Evolutionary conservation across 805 yeast species (phyloP).

Genomic region (Zygoascus tannicola): DNA sequence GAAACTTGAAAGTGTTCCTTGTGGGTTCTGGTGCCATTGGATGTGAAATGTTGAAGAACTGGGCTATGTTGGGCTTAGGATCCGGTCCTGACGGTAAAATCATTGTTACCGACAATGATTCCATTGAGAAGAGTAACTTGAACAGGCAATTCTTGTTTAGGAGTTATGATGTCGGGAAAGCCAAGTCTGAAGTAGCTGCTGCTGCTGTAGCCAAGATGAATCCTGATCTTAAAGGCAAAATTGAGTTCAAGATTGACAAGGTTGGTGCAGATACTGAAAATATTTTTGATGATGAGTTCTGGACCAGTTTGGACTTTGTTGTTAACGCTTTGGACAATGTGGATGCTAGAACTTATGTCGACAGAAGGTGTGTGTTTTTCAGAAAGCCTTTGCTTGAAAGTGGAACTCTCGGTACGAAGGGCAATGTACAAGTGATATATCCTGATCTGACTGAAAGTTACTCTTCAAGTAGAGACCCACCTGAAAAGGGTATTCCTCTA

Average conservation of each 20-base stretch:
- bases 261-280: slow-evolving; percentile 91
- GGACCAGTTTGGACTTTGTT: slow-evolving; percentile 78
- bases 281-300: slow-evolving; percentile 74
- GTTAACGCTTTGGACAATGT: slow-evolving; percentile 96
- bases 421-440: slow-evolving; percentile 93
- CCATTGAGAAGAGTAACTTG: slow-evolving; percentile 90
- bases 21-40: slow-evolving; percentile 99
- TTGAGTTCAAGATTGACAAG: slow-evolving; percentile 69
- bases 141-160: slow-evolving; percentile 95
- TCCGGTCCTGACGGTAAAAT: slow-evolving; percentile 85
- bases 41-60: slow-evolving; percentile 94
- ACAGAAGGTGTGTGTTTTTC: slow-evolving; percentile 90
- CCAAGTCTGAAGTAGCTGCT: slow-evolving; percentile 87
- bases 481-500: slow-evolving; percentile 93
- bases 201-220: slow-evolving; percentile 77
- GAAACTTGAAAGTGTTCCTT: slow-evolving; percentile 73
- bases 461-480: slow-evolving; percentile 96
- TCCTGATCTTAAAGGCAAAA: slow-evolving; percentile 69
- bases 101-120: slow-evolving; percentile 82
- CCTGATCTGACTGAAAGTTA: slow-evolving; percentile 93
- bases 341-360: slow-evolving; percentile 96
- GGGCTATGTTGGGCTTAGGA: slow-evolving; percentile 96
- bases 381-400: slow-evolving; percentile 87
- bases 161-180: slow-evolving; percentile 85
- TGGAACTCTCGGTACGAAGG: slow-evolving; percentile 97